These are phyloP conservation scores for Fusarium mexicanum DNA, from an alignment of 2,329 filamentous ascomycete species.

Conservation along the genomic window DNA sequence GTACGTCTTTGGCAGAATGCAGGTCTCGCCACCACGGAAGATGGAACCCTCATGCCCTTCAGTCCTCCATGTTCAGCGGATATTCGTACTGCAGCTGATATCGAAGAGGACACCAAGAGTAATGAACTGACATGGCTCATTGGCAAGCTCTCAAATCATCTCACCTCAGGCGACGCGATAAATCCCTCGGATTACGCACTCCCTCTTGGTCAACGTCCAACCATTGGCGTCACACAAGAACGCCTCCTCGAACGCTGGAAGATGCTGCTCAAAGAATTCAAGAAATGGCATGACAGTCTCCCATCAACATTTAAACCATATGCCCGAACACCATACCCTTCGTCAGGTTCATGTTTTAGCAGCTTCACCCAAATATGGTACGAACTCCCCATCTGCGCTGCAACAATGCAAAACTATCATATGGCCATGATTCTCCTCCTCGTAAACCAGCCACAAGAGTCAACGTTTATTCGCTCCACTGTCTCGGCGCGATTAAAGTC, in stretches of 20 bases:
- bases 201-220: conserved; percentile 23
- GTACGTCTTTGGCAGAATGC: conserved; percentile 71
- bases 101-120: conserved; percentile 71
- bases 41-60: conserved; percentile 33
- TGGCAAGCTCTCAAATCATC: conserved; percentile 73
- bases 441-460: conserved; percentile 56
- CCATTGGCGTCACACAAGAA: conserved; percentile 36
- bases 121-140: conserved; percentile 74
- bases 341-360: neutral
- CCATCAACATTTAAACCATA: conserved; percentile 24
- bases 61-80: conserved; percentile 51
- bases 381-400: conserved; percentile 69
- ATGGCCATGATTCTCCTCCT: conserved; percentile 70
- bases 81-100: conserved; percentile 57
- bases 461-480: conserved; percentile 37
- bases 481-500: conserved; percentile 35
- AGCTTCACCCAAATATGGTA: conserved; percentile 69
- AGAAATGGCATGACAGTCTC: conserved; percentile 30
- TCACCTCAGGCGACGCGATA: conserved; percentile 65
- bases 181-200: conserved; percentile 42
- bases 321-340: conserved; percentile 16
- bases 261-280: conserved; percentile 20
- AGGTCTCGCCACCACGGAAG: conserved; percentile 60
- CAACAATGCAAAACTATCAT: conserved; percentile 72
- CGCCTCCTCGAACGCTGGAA: conserved; percentile 30